phyloP scores from a whole-genome alignment of 345 rosid species.

The Salix exigua region DNA sequence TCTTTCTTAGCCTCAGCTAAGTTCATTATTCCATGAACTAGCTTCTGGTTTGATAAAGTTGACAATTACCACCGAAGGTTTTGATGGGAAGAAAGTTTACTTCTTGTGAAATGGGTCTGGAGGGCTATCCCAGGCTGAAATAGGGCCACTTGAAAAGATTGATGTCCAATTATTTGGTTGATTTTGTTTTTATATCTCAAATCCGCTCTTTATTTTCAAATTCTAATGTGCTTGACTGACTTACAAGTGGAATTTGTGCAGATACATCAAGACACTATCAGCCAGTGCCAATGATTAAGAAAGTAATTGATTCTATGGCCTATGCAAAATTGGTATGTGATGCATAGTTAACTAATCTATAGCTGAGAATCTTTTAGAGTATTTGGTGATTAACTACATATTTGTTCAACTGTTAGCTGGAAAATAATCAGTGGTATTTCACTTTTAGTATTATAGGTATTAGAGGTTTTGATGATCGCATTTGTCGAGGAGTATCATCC shows the following conservation, averaged over 20 bases:
- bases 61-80: not conserved
- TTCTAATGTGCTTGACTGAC: not conserved
- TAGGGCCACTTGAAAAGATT: not conserved
- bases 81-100: not conserved
- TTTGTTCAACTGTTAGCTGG: not conserved
- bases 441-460: not conserved
- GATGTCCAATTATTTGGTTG: not conserved
- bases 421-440: not conserved
- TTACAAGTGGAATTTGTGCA: slow-evolving; percentile 23
- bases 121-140: not conserved
- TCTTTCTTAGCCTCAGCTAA: not conserved
- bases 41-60: not conserved
- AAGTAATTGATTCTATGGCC: slow-evolving; percentile 70
- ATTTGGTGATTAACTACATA: not conserved
- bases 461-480: not conserved
- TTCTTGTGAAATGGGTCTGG: not conserved
- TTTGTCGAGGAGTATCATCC: not conserved
- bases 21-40: not conserved
- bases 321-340: slow-evolving; percentile 62
- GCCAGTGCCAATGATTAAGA: slow-evolving; percentile 52
- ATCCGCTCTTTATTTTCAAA: not conserved
- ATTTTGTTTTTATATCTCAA: not conserved
- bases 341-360: not conserved
- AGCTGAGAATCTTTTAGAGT: not conserved
- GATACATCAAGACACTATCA: slow-evolving; percentile 78